These are phyloP conservation scores for Suillus lakei DNA, from an alignment of 768 basidiomycete genomes.

Conservation along the genomic window DNA sequence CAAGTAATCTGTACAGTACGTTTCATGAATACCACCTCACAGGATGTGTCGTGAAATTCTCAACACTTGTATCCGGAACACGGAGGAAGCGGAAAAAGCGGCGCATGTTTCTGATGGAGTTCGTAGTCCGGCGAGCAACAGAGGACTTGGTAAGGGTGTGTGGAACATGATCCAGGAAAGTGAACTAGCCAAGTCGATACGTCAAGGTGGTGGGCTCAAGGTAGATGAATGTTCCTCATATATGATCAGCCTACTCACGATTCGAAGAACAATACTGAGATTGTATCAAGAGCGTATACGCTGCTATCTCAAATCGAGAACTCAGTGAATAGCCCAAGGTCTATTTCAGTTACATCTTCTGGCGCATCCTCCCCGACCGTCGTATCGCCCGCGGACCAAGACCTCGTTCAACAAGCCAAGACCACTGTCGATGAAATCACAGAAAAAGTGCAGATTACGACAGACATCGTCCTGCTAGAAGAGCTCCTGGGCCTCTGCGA, in stretches of 20 bases:
- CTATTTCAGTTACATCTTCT: slow-evolving; percentile 9
- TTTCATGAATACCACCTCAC: slow-evolving; percentile 30
- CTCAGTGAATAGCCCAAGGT: slow-evolving; percentile 16
- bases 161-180: slow-evolving; percentile 90
- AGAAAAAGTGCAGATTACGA: slow-evolving; percentile 54
- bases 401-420: slow-evolving; percentile 54
- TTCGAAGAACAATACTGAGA: slow-evolving; percentile 1
- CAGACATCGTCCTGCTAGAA: slow-evolving; percentile 64
- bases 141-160: slow-evolving; percentile 68
- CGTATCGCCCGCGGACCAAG: slow-evolving; percentile 28
- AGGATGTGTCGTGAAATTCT: slow-evolving; percentile 89
- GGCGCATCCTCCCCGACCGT: background rate
- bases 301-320: slow-evolving; percentile 46
- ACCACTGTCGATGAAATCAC: slow-evolving; percentile 57
- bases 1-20: slow-evolving; percentile 2
- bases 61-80: slow-evolving; percentile 90
- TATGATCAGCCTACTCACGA: background rate
- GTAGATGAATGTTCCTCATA: slow-evolving; percentile 49
- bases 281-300: slow-evolving; percentile 42
- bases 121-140: slow-evolving; percentile 43
- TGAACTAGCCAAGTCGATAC: slow-evolving; percentile 74
- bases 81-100: slow-evolving; percentile 75
- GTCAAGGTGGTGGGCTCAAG: slow-evolving; percentile 52
- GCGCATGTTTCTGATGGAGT: slow-evolving; percentile 25
- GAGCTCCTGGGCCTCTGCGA: slow-evolving; percentile 78